phyloP scores from a whole-genome alignment of 345 rosid species.

The Populus alba region DNA sequence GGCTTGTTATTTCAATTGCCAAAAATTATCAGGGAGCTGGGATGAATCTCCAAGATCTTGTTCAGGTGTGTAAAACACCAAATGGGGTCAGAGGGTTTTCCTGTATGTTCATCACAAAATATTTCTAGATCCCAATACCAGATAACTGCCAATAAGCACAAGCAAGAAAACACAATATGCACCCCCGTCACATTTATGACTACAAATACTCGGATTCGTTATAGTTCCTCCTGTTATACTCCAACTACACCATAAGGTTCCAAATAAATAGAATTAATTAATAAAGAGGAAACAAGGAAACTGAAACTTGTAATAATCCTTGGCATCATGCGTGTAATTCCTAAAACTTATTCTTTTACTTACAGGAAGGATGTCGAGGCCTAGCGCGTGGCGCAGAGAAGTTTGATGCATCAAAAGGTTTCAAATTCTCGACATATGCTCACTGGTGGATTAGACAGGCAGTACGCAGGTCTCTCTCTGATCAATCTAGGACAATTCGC shows the following conservation, averaged over 20 bases:
- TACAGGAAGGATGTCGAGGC: constrained; percentile 93
- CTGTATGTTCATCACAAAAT: neutral
- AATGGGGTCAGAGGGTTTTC: neutral
- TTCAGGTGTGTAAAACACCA: constrained; percentile 54
- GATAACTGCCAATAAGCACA: neutral
- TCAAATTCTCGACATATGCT: constrained; percentile 94
- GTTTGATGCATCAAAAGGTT: constrained; percentile 94
- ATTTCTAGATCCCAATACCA: neutral
- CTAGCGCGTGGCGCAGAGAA: constrained; percentile 86
- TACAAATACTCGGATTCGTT: neutral
- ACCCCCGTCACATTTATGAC: neutral
- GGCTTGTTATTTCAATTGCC: constrained; percentile 95
- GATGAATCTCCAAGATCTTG: constrained; percentile 92
- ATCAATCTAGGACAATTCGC: constrained; percentile 80
- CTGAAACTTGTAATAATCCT: neutral
- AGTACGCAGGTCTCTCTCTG: constrained; percentile 77
- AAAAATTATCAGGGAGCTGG: constrained; percentile 89
- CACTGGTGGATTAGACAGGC: constrained; percentile 99
- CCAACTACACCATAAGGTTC: neutral
- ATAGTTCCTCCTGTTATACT: neutral
- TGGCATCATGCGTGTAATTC: neutral
- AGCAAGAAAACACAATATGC: neutral
- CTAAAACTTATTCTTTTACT: constrained; percentile 20
- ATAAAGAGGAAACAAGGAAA: neutral
- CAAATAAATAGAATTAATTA: neutral